Conservation (phyloP, 2,329 filamentous ascomycete species). For the Colletotrichum melonis region DNA sequence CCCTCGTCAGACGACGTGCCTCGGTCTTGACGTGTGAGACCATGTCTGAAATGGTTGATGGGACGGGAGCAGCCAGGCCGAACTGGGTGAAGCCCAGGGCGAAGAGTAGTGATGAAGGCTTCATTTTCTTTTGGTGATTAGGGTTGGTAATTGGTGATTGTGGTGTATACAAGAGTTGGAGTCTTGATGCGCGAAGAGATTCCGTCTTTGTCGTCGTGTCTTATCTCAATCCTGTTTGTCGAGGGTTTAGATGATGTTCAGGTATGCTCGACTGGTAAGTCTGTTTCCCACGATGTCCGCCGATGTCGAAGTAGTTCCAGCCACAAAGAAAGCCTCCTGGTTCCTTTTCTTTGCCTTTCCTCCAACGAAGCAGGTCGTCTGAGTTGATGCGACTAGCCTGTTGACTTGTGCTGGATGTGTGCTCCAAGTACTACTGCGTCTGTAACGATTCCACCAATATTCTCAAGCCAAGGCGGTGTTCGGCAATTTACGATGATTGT, state of each 20-base stretch:
- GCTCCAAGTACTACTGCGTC: neutral
- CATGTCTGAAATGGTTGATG: constrained; percentile 24
- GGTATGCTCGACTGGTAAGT: neutral
- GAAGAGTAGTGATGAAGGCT: constrained; percentile 23
- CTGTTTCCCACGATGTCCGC: too few species aligned
- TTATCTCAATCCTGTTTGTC: neutral
- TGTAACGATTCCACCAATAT: neutral
- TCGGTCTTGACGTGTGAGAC: constrained; percentile 14
- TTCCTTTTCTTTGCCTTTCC: neutral
- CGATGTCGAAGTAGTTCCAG: too few species aligned
- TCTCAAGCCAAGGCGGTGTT: neutral
- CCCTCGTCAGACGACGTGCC: constrained; percentile 13
- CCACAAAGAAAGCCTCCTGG: neutral
- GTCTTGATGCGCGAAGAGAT: neutral
- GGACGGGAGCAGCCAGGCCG: constrained; percentile 26
- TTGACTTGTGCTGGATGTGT: neutral
- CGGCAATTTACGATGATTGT: neutral
- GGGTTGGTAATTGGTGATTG: neutral
- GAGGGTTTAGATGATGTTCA: neutral
- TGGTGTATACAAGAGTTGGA: neutral
- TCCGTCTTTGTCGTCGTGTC: neutral
- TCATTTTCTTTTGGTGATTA: constrained; percentile 13
- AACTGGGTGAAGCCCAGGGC: constrained; percentile 15
- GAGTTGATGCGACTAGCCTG: neutral
- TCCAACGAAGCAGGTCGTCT: neutral